phyloP scores from a whole-genome alignment of 1,284 basidiomycete genomes.

The Meripilus lineatus region DNA sequence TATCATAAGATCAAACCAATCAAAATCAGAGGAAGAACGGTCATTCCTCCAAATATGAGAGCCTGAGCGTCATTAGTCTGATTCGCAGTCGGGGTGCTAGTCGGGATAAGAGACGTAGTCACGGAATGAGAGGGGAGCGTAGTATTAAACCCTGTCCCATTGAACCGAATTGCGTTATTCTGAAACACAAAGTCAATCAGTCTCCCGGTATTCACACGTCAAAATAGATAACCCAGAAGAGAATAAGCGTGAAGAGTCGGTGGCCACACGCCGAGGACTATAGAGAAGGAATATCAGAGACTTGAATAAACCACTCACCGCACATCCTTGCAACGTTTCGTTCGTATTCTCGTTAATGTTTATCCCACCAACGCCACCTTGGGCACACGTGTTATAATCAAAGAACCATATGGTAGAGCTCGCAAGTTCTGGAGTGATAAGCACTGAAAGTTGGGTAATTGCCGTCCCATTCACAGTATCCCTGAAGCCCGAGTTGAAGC shows the following conservation, averaged over 20 bases:
- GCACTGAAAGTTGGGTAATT: conserved; percentile 39
- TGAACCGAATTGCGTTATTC: no score
- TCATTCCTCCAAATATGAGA: no score
- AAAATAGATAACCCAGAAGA: conserved; percentile 2
- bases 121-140: no score
- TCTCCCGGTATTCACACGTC: background rate
- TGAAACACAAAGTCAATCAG: no score
- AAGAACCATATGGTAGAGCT: conserved; percentile 55
- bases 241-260: background rate
- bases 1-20: no score
- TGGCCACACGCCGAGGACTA: no score
- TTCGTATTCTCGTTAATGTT: conserved; percentile 46
- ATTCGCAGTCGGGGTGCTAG: no score
- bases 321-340: conserved; percentile 49
- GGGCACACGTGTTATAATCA: conserved; percentile 47
- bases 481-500: conserved; percentile 52
- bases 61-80: no score
- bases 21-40: no score
- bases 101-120: no score
- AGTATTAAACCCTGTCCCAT: no score
- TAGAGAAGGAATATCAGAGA: no score
- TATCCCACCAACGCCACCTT: conserved; percentile 58
- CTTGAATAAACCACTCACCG: conserved; percentile 29
- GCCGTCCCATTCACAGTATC: conserved; percentile 42
- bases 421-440: conserved; percentile 29